Evolutionary conservation across 441 rosid species (phyloP), one percentile per base, ranked within the genome.

Genomic region (Gossypium gossypioides): DNA sequence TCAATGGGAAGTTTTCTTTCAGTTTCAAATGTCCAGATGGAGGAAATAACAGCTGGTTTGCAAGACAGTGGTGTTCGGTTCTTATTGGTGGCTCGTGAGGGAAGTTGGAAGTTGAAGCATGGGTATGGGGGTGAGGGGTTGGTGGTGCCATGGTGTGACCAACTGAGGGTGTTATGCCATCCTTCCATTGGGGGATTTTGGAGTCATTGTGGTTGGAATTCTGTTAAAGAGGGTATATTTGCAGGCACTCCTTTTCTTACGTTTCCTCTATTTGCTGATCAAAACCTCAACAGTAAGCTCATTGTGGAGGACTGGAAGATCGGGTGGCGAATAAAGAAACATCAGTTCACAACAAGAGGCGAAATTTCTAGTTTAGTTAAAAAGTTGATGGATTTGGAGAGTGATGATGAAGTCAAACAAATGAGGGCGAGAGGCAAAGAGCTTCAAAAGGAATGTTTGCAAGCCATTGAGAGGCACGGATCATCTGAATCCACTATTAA

Each of bases 1-100:
- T 86, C 86, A 15, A 24, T 84, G 5, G 90, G 90, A 37, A 84
- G 88, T 70, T 81, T 81, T 63, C 81, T 81, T 25, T 80, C 83
- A 0, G 81, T 72, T 22, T 80, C 86, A 1, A 72, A 72, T 3
- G 60, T 32, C 67, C 84, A 84, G 52, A 76, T 80, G 83, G 85
- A 86, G 6, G 90, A 84, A 65, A 83, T 83, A 24, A 66, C 56
- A 1, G 77, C 16, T 13, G 88, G 83, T 1, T 70, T 84, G 44
- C 57, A 21, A 12, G 64, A 70, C 13, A 86, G 88, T 3, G 73
- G 84, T 3, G 79, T 81, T 6, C 71, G 56, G 37, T 86, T 77
- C 40, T 51, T 86, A 10, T 84, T 79, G 86, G 87, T 86, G 73
- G 83, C 81, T 12, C 86, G 86, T 3, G 81, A 78, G 2, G 80